Base-by-base conservation (phyloP, 495 filamentous ascomycete genomes). In the Aspergillus nidulans region DNA sequence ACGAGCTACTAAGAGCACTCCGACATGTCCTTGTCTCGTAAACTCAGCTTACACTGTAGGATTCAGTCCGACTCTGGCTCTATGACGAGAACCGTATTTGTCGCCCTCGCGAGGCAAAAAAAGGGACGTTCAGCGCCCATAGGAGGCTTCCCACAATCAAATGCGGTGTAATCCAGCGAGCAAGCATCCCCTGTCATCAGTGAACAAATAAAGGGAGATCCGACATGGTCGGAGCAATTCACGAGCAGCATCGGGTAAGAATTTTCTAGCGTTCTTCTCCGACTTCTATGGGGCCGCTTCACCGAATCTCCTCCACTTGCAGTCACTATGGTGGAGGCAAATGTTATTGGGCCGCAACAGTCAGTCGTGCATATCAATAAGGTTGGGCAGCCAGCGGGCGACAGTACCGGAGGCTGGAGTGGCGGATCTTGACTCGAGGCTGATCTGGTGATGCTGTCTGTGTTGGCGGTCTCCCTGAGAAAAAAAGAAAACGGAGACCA, bases 211-310 rank as follows among this genome's bases (percentile, higher is more conserved):
- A 51, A 30, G 53, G 42, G 28, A 16, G 43, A 41, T 18, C 42
- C 42, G 48, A 42, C 19, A 15, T 28, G 19, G 41, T 41, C 36
- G 30, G 30, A 12, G 30, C 30, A 13, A 34, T 34, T 50, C 19
- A 46, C 36, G 41, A 43, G 21, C 48, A 18, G 32, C 25, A 34
- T 56, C 56, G 49, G 56, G 56, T 56, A 38, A 32, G 26, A 42
- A 44, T 62, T 62, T 62, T 62, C 60, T 62, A 62, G 60, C 60
- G 60, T 51, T 53, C 56, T 62, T 61, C 60, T 25, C 40, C 18
- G 19, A 6, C 40, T 43, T 43, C 19, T 16, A 43, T 43, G 40
- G 40, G 40, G 20, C 19, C 18, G 10, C 19, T 43, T 21, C 40
- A 43, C 40, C 21, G 18, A 43, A 43, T 1, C 40, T 23, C 40